A percentile compares a stretch with the other conserved stretches of the same genome.
Evolutionary conservation across 257 asterid genomes (phyloP).

Genomic region (Gardenia jasminoides): DNA sequence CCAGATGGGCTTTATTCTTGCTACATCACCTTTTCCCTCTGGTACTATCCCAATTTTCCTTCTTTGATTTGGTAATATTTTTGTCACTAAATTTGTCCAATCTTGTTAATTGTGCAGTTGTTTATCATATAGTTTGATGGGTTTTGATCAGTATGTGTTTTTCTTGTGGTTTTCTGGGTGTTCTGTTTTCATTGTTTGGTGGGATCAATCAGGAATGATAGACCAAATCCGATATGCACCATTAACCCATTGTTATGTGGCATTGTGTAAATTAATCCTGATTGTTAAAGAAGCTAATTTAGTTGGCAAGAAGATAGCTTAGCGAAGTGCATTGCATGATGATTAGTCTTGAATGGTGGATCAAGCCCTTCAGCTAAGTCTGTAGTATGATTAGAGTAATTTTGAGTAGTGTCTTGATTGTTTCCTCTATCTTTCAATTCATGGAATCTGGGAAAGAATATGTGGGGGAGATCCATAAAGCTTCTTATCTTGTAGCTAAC

Average conservation of each 20-base stretch:
- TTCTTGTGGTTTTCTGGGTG: background rate
- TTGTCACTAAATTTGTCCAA: background rate
- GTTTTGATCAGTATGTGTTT: background rate
- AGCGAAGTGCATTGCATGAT: background rate
- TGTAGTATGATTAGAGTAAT: background rate
- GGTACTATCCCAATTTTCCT: conserved; percentile 35
- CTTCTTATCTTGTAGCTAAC: background rate
- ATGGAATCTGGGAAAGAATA: background rate
- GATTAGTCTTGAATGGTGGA: background rate
- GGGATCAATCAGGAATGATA: background rate
- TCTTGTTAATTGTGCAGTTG: background rate
- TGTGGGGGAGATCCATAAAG: background rate
- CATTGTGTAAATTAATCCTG: background rate
- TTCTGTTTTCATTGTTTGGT: background rate
- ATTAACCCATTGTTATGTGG: too few species aligned
- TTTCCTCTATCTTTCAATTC: background rate
- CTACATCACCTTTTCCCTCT: conserved; percentile 73
- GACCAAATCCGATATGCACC: background rate
- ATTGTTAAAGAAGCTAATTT: background rate
- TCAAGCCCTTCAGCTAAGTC: background rate
- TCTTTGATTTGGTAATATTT: background rate
- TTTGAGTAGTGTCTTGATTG: too few species aligned
- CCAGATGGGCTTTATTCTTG: conserved; percentile 92
- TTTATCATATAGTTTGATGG: background rate
- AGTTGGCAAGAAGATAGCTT: background rate